phyloP scores from a whole-genome alignment of 129 eudicot genomes.

The Lactuca saligna region DNA sequence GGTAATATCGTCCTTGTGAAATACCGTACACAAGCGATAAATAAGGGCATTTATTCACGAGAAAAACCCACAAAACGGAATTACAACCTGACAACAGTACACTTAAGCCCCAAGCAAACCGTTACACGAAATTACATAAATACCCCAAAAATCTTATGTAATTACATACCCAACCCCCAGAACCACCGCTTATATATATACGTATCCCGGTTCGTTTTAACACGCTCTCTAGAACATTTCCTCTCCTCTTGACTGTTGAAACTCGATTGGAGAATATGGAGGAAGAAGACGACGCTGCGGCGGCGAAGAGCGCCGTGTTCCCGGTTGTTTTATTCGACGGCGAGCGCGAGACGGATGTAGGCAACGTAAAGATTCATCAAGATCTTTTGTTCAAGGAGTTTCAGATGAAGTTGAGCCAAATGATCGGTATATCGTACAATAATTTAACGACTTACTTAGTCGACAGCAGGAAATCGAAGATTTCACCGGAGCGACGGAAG shows the following conservation, averaged over 20 bases:
- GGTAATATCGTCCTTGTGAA: neutral
- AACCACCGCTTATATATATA: constrained; percentile 29
- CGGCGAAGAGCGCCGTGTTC: constrained; percentile 33
- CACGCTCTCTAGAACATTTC: constrained; percentile 22
- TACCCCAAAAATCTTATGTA: constrained; percentile 28
- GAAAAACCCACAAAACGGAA: constrained; percentile 22
- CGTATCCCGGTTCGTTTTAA: neutral
- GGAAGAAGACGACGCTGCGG: constrained; percentile 44
- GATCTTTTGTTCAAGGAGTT: constrained; percentile 52
- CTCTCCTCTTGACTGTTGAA: constrained; percentile 3
- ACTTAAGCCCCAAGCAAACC: constrained; percentile 18
- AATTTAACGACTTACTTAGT: constrained; percentile 59
- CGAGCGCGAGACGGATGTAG: constrained; percentile 52
- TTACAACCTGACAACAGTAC: constrained; percentile 10
- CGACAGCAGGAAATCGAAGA: constrained; percentile 27
- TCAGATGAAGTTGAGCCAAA: constrained; percentile 44
- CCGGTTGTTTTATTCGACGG: constrained; percentile 71
- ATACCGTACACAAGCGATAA: constrained; percentile 19
- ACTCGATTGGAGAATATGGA: constrained; percentile 33
- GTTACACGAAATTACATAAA: constrained; percentile 4
- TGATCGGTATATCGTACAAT: constrained; percentile 69
- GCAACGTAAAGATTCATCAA: constrained; percentile 40
- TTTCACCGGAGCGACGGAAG: constrained; percentile 42
- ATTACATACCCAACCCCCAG: constrained; percentile 9
- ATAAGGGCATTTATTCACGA: constrained; percentile 21